These are phyloP conservation scores for Colletotrichum costaricense DNA, from an alignment of 2,329 filamentous ascomycete genomes.

Conservation along the genomic window DNA sequence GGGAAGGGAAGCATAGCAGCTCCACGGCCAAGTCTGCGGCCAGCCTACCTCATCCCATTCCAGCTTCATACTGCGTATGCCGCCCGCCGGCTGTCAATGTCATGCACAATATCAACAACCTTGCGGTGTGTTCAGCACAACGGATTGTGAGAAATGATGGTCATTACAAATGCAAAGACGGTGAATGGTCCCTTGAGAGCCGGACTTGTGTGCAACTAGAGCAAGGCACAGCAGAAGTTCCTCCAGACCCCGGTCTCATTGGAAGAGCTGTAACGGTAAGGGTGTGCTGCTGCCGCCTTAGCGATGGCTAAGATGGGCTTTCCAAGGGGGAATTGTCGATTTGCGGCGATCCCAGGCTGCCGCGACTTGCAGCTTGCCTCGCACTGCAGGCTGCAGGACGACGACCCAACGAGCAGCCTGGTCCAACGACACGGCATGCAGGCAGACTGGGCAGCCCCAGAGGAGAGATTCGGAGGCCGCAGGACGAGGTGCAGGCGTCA, in stretches of 20 bases:
- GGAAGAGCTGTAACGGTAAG: not conserved
- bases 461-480: not conserved
- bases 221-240: conserved; percentile 6
- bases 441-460: not conserved
- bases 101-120: not conserved
- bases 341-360: not conserved
- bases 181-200: conserved; percentile 1
- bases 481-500: not conserved
- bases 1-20: not conserved
- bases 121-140: not conserved
- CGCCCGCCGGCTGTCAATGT: not conserved
- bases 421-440: not conserved
- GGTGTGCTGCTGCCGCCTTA: not conserved
- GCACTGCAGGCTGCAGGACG: conserved; percentile 1
- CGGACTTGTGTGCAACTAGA: not conserved
- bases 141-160: not conserved
- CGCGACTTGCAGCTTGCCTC: conserved; percentile 1
- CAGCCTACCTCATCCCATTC: not conserved
- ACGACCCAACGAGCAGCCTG: not conserved
- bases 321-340: not conserved
- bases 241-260: not conserved
- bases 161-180: conserved; percentile 22
- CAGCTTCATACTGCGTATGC: too few species aligned
- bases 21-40: not conserved
- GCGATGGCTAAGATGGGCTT: not conserved